These are phyloP conservation scores for Nicotiana undulata DNA, from an alignment of 257 asterid genomes.

Conservation along the genomic window DNA sequence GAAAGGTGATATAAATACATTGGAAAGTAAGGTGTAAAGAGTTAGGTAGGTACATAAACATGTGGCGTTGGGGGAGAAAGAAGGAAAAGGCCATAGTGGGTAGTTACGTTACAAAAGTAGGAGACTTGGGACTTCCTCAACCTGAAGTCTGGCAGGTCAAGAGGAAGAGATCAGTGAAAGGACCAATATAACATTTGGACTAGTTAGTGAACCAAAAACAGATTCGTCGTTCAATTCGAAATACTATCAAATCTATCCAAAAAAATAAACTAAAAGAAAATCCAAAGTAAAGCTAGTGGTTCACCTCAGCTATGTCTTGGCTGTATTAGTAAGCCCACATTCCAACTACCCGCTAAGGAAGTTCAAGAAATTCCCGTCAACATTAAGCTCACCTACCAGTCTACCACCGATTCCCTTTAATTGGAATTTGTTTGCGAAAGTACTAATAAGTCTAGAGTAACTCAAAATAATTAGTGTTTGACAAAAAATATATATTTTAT, in stretches of 20 bases:
- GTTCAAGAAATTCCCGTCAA: neutral
- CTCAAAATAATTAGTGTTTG: too few species aligned
- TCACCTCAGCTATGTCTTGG: neutral
- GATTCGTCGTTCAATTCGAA: neutral
- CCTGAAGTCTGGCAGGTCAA: neutral
- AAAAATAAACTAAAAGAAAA: neutral
- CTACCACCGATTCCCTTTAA: too few species aligned
- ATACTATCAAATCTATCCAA: neutral
- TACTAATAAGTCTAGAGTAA: too few species aligned
- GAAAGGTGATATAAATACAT: neutral
- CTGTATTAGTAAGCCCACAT: neutral
- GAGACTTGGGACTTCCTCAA: neutral
- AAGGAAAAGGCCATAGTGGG: neutral
- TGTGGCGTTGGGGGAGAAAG: conserved; percentile 23
- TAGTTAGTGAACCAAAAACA: neutral
- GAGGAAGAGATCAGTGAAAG: neutral
- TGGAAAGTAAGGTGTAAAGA: neutral
- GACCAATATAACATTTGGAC: too few species aligned
- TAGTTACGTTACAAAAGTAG: neutral
- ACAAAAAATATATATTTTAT: too few species aligned
- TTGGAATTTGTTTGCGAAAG: too few species aligned
- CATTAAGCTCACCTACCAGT: neutral
- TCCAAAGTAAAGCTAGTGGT: neutral
- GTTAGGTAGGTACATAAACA: conserved; percentile 11
- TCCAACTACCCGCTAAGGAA: neutral